Base-by-base conservation (phyloP, 345 rosid species). In the Ricinus communis region DNA sequence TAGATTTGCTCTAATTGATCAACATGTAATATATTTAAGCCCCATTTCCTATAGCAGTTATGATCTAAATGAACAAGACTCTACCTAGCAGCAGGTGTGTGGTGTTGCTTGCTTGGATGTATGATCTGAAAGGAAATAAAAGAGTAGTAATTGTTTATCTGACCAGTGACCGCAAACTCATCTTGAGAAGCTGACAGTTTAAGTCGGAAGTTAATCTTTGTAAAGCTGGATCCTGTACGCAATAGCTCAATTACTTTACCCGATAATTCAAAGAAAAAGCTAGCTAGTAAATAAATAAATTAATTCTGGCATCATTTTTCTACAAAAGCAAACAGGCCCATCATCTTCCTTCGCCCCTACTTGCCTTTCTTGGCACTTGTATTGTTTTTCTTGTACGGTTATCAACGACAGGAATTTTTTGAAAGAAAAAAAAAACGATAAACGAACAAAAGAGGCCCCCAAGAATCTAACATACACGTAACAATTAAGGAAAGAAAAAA, bases 391-490 rank as follows among this genome's bases (percentile, higher is more conserved):
- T n/a, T 30, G 27, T 16, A 24, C 21, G 27, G 24, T 5, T 12
- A 22, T 11, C 14, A 43, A 43, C 47, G 1, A 43, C 4, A 51
- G 8, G 6, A n/a, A 27, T 14, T 57, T 57, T 57, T 57, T 8
- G 5, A 43, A 43, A 65, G 1, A 27, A 0, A 28, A 11, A 9
- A 28, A 46, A 65, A 45, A 1, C 4, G 0, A 7, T 1, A 3
- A 53, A 25, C 46, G 36, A 67, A 53, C 62, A 40, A 25, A 14
- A 67, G 24, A 60, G 19, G 65, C 46, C 61, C 16, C 36, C 54
- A 45, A 27, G 68, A 43, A 38, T 21, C 12, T 31, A 28, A 38
- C 71, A 24, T 53, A 15, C 51, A 64, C 36, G 81, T 78, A 71
- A n/a, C n/a, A n/a, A n/a, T n/a, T n/a, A n/a, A n/a, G n/a, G n/a